Evolutionary conservation across 257 asterid genomes (phyloP).

Genomic region (Linderniella brevidens): DNA sequence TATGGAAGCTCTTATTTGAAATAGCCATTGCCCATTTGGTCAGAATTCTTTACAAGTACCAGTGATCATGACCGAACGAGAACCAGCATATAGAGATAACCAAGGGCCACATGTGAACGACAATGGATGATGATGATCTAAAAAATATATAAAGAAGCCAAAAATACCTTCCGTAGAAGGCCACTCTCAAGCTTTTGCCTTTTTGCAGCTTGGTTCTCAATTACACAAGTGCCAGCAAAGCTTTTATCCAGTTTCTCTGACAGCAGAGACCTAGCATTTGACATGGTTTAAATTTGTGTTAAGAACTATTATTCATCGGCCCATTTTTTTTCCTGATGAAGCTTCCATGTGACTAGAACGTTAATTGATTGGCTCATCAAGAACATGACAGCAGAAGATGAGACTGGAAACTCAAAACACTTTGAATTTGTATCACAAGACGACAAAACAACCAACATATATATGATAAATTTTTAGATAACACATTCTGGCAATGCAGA

Average conservation of each 20-base stretch:
- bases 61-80: no score
- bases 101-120: no score
- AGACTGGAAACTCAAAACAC: no score
- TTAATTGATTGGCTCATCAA: slow-evolving; percentile 3
- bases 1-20: no score
- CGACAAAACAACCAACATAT: no score
- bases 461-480: neutral
- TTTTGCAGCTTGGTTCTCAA: slow-evolving; percentile 85
- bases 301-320: no score
- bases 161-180: slow-evolving; percentile 51
- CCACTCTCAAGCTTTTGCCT: slow-evolving; percentile 95
- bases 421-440: no score
- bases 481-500: slow-evolving; percentile 4
- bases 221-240: slow-evolving; percentile 19
- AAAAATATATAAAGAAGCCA: neutral
- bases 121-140: slow-evolving; percentile 6
- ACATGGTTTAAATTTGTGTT: slow-evolving; percentile 7
- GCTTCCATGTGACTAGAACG: slow-evolving; percentile 2
- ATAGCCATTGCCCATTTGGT: no score
- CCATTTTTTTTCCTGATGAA: slow-evolving; percentile 1
- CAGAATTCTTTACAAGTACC: no score
- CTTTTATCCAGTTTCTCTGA: slow-evolving; percentile 34
- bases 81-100: no score
- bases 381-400: no score
- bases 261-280: slow-evolving; percentile 35